Base-by-base conservation (phyloP, 2,329 filamentous ascomycete species). In the Huntiella abstrusa region DNA sequence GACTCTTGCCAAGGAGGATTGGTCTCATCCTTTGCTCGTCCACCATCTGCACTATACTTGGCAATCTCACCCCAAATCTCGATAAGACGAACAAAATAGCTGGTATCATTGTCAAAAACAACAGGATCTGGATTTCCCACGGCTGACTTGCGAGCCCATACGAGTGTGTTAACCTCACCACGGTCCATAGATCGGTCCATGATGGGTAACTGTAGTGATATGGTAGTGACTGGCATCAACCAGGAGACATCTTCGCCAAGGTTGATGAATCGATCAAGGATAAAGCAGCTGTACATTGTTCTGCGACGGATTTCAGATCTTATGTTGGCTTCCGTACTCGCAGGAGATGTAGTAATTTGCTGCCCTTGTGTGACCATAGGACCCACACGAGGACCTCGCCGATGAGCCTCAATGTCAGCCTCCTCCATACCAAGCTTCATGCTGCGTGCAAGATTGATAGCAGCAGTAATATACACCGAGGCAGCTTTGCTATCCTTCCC, bases 241-340 rank as follows among this genome's bases (percentile, higher is more conserved):
- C 44, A 50, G 8, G 41, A 37, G 15, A 42, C 35, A 3, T 73
- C 65, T 51, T 72, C 73, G 15, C 78, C 78, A 53, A 72, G 77
- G 33, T 76, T 72, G 17, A 83, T 62, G 58, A 83, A 73, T 3
- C 78, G 71, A 56, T 85, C 80, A 53, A 85, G 65, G 44, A 83
- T 75, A 49, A 81, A 76, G 54, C 79, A 83, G 53, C 79, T 82
- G 64, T 80, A 84, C 64, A 83, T 80, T 1, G 80, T 83, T 5
- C 81, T 70, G 19, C 80, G 67, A 50, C 69, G 66, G 10, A 78
- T 70, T 57, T 85, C 80, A 48, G 73, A 73, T 33, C 70, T 63
- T 70, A 37, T 40, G 37, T 5, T 34, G 22, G 13, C 3, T 17
- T 39, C 34, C 34, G 28, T 41, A 12, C 13, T 16, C 12, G 60